Evolutionary conservation across 148 eudicot genomes (phyloP), one percentile per base, ranked within the genome.

Genomic region (Fallopia convolvulus): DNA sequence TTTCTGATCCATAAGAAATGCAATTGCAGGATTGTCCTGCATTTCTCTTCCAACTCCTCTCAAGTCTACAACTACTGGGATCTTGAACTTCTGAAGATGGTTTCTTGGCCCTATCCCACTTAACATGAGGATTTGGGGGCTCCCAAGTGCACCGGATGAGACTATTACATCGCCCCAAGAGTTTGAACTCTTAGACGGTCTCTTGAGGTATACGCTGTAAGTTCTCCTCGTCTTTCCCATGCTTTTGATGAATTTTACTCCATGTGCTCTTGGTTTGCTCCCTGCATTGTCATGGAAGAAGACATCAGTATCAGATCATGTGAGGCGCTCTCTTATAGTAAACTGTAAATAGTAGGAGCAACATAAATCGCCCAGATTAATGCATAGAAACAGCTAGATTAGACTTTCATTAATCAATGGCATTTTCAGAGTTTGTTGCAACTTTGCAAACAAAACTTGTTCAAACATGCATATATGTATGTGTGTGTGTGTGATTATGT

Each of bases 71-170:
- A 83, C 11, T 3, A 74, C 26, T 3, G 88, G 77, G 60, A 86
- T 83, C 74, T 82, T 81, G 32, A 81, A 58, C 6, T 39, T 76
- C 75, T 72, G 68, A 6, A 83, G 81, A 9, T 86, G 84, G 20
- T 39, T 75, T 75, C 71, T 50, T 1, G 84, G 88, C 60, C 88
- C 88, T 39, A 86, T 86, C 44, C 86, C 88, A 30, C 88, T 81
- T 76, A 86, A 56, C 88, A 86, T 79, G 4, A 86, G 86, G 23
- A 86, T 70, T 56, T 86, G 86, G n/a, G 88, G 86, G 53, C 88
- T 86, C 39, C 88, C 77, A 33, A 86, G 42, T 17, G 88, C 84
- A 15, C 88, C 88, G 68, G 88, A 85, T 77, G 86, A 81, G 18
- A 86, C 78, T 81, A 86, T 86, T 0, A 86, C 84, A 46, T 86